Conservation (phyloP, 495 filamentous ascomycete species). For the Parathielavia hyrcaniae region DNA sequence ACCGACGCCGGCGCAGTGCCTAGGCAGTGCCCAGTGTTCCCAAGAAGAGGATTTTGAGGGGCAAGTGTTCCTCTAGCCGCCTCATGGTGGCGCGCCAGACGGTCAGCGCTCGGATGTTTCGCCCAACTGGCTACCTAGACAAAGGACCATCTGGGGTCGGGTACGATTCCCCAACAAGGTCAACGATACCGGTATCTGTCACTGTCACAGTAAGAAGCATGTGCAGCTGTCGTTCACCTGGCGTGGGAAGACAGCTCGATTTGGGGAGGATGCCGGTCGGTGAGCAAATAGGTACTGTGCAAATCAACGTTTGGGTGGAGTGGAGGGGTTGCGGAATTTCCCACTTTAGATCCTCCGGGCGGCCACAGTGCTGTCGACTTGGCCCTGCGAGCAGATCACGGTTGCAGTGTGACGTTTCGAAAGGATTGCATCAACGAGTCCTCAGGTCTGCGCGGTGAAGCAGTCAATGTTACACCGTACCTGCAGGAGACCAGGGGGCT, state of each 20-base stretch:
- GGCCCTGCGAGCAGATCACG: constrained; percentile 10
- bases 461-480: constrained; percentile 25
- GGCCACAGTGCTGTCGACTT: no score
- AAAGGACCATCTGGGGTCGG: background rate
- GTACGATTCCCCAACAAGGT: no score
- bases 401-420: constrained; percentile 20
- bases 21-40: background rate
- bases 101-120: constrained; percentile 1
- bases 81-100: background rate
- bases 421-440: constrained; percentile 1
- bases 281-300: background rate
- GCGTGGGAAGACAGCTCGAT: no score
- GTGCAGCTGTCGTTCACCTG: no score
- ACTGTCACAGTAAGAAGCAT: no score
- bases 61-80: background rate
- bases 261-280: background rate
- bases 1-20: background rate
- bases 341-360: background rate
- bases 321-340: background rate
- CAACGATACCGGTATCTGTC: no score
- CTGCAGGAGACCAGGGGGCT: constrained; percentile 20
- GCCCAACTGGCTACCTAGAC: background rate
- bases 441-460: constrained; percentile 7
- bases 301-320: no score
- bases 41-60: background rate